Evolutionary conservation across 768 basidiomycete species (phyloP), one percentile per base, ranked within the genome.

Genomic region (Leccinum longicurvipes): DNA sequence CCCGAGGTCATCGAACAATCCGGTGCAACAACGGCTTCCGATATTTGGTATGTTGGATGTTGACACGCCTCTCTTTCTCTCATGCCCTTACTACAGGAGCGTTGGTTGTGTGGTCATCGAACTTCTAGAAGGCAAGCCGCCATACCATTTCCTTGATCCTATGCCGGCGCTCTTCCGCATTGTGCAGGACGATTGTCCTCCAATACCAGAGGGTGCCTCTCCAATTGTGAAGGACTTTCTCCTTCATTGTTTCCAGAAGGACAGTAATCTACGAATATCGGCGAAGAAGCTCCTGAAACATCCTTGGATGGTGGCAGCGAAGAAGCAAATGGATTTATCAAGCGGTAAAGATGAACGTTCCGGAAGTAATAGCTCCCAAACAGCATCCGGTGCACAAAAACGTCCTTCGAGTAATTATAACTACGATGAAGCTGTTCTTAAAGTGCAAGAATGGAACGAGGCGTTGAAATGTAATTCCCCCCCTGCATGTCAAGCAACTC

Each of bases 101-200:
- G 91, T 97, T 11, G 97, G 97, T 14, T 98, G 94, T 66, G 90
- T 96, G n/a, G 94, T 98, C 5, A 95, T 99, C 55, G 97, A 99
- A 67, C 82, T 99, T 47, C 49, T 84, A 25, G 86, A 87, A 65
- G 87, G 96, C 3, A 93, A 90, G 59, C 97, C 96, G 6, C 97
- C 97, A 1, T 97, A 98, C 71, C 91, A 96, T 73, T 89, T 87
- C 64, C 83, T 98, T 41, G 93, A 93, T 59, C 97, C 97, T 3
- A 97, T 99, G 94, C 97, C 95, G 46, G 97, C 97, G 1, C 82
- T 99, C 25, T 99, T 97, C 74, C 86, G 97, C 51, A 98, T 99
- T 58, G 97, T 99, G 11, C 95, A 98, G 70, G 97, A 99, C 67
- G 97, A 98, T 69, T 90, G 86, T 64, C 96, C 97, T 31, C 95